Percentiles rank a stretch among this genome's conserved stretches.
Conservation (phyloP, 441 rosid species). For the Populus hybrid region DNA sequence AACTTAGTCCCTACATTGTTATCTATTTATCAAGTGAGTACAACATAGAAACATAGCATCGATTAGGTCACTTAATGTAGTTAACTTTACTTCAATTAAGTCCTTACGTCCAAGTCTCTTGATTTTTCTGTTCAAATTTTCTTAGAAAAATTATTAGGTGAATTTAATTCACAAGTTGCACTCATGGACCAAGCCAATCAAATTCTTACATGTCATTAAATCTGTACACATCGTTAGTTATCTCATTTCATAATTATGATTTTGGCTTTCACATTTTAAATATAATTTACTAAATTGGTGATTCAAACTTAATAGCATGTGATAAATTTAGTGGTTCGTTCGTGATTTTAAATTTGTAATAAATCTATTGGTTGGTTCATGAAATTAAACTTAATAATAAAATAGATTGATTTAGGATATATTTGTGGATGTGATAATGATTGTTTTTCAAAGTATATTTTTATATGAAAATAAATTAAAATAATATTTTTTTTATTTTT, state of each 20-base stretch:
- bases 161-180: not conserved
- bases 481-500: no score
- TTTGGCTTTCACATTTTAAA: not conserved
- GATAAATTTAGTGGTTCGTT: not conserved
- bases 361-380: not conserved
- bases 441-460: no score
- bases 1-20: not conserved
- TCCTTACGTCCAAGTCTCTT: not conserved
- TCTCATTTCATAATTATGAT: not conserved
- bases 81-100: not conserved
- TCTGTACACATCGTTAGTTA: no score
- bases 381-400: no score
- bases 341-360: no score
- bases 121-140: not conserved
- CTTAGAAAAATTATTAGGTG: not conserved
- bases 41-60: not conserved
- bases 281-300: no score
- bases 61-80: not conserved
- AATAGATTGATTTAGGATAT: not conserved
- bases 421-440: accelerated
- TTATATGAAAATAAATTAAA: no score
- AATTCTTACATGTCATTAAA: no score
- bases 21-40: not conserved
- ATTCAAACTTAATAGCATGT: not conserved
- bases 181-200: no score